phyloP scores from a whole-genome alignment of 1,139 yeast species.

The Debaryomycetaceae sp. region DNA sequence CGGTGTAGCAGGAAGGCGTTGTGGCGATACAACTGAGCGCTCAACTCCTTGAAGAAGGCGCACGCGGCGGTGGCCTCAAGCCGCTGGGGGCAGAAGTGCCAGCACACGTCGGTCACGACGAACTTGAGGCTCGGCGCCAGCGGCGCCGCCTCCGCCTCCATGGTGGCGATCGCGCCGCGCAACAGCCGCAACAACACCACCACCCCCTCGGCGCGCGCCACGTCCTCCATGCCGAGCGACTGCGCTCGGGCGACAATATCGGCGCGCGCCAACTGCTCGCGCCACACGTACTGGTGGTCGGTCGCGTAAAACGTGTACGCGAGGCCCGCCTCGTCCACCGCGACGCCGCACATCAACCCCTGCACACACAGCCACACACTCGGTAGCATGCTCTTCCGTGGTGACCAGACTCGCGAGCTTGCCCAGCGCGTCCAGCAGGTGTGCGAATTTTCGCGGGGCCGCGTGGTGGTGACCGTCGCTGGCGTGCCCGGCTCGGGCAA shows the following conservation, averaged over 20 bases:
- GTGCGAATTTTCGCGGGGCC: conserved; percentile 4
- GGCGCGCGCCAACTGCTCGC: conserved; percentile 16
- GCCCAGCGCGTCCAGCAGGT: conserved; percentile 9
- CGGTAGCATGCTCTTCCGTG: neutral
- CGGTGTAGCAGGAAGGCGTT: conserved; percentile 19
- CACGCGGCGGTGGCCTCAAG: too few species aligned
- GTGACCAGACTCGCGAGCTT: conserved; percentile 10
- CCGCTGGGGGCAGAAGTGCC: too few species aligned
- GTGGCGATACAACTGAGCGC: conserved; percentile 21
- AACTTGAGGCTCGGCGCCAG: too few species aligned
- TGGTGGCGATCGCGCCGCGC: too few species aligned
- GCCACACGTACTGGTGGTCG: conserved; percentile 26
- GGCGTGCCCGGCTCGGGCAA: conserved; percentile 88
- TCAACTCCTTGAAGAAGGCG: conserved; percentile 20
- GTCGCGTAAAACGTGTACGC: conserved; percentile 24
- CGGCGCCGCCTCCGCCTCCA: too few species aligned
- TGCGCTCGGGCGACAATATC: conserved; percentile 17
- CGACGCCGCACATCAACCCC: conserved; percentile 13
- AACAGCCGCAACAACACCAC: too few species aligned
- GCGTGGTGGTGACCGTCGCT: conserved; percentile 55
- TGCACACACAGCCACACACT: neutral
- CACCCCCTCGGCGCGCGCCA: too few species aligned
- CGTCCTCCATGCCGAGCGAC: conserved; percentile 23
- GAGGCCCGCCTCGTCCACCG: conserved; percentile 5
- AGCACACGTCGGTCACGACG: too few species aligned